Evolutionary conservation across 768 basidiomycete species (phyloP), one percentile per base, ranked within the genome.

Genomic region (Trametes punicea): DNA sequence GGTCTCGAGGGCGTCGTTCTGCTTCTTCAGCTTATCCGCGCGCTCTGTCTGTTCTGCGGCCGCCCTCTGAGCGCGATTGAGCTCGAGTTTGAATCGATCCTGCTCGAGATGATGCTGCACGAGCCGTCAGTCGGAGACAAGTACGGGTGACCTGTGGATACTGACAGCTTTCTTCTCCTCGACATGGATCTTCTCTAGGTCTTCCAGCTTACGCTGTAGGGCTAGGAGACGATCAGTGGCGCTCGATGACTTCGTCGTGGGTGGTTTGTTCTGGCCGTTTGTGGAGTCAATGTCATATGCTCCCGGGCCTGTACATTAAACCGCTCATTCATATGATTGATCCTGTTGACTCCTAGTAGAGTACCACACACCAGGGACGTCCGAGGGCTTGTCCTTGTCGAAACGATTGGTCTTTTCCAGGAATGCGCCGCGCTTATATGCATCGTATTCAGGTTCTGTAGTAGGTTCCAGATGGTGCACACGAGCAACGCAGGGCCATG

Each of bases 121-220:
- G 27, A 27, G 8, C 20, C 20, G 38, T 62, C 25, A 61, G 51
- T 47, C 48, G n/a, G 41, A 8, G 34, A 26, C 41, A 23, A n/a
- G 18, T 15, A 21, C 13, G n/a, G 38, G 13, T n/a, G 15, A 44
- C 13, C 30, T 5, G 39, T 36, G 21, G 23, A 25, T 9, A 70
- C 82, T 61, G 65, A 88, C 88, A 45, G 74, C 55, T 74, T 79
- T 84, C 78, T 87, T 89, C 55, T 78, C 80, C 3, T 88, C 85
- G 34, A 75, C 69, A 63, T 85, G 84, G n/a, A 83, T 67, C 51
- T 69, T 71, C 70, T 88, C 83, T 6, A 88, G 67, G 15, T 85
- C 81, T 30, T 85, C 82, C 0, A 90, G 77, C 61, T 85, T 84
- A 58, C 75, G 77, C 65, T 86, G 80, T 20, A 89, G 77, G 15